Evolutionary conservation across 805 yeast species (phyloP), one percentile per base, ranked within the genome.

Genomic region (Blastobotrys peoriensis): DNA sequence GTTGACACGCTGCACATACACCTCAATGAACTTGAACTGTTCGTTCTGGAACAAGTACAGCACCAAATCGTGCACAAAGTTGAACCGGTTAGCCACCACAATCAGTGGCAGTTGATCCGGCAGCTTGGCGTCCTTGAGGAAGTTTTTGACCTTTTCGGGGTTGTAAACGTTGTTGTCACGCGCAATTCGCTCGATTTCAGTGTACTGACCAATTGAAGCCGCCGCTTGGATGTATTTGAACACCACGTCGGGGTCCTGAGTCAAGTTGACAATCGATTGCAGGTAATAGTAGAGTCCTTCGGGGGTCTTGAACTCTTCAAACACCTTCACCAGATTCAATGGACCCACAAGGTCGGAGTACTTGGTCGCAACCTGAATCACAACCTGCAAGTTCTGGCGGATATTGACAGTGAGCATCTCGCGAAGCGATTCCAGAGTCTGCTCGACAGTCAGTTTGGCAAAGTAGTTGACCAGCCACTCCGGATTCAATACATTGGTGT

Each of bases 121-220:
- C 53, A 93, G 75, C 60, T 85, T 80, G 50, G 91, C 87, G 64
- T 93, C 98, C 68, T 93, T 93, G 70, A 93, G 76, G 68, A 86
- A 94, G 71, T 93, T 93, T 74, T 93, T 93, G 48, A 93, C 98
- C 68, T 89, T 89, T 65, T 93, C 98, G 48, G 98, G 94, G 62
- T 88, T 91, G 68, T 91, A 93, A 47, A 87, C 91, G 54, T 79
- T 85, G 73, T 93, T 93, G 62, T 88, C 96, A 65, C 93, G 82
- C 42, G 88, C 96, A 50, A 93, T 79, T 66, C 99, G 81, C 71
- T 93, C 98, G 60, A 93, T 87, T 69, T 93, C 99, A 60, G 85
- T 84, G 63, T 75, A 74, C 71, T 93, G 98, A 49, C 89, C 89
- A 62, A 87, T 74, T 60, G 78, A 81, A 34, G 96, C 86, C 51